Evolutionary conservation across 1,284 basidiomycete genomes (phyloP).

Genomic region (Leccinum subrobustum): DNA sequence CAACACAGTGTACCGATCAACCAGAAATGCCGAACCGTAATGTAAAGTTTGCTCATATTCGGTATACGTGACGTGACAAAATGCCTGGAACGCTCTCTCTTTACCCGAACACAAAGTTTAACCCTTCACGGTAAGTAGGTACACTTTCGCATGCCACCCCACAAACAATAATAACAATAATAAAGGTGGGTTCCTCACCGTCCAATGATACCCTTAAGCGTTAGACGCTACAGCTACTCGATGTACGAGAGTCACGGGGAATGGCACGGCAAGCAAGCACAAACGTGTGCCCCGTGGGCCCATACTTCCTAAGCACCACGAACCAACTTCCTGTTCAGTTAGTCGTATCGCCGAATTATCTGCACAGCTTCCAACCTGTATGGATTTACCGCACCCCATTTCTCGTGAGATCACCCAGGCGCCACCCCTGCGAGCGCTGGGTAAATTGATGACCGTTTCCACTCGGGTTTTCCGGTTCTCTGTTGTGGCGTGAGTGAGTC

Average conservation of each 20-base stretch:
- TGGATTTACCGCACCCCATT: slow-evolving; percentile 19
- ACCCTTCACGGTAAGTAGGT: slow-evolving; percentile 4
- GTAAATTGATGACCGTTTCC: background rate
- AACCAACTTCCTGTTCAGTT: slow-evolving; percentile 9
- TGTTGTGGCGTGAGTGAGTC: background rate
- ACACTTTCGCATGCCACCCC: slow-evolving; percentile 5
- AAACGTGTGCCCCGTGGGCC: slow-evolving; percentile 9
- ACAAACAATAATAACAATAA: background rate
- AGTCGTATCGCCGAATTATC: slow-evolving; percentile 25
- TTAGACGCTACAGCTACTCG: background rate
- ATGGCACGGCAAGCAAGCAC: background rate
- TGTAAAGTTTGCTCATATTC: slow-evolving; percentile 21
- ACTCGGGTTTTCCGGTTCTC: background rate
- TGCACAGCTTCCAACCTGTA: slow-evolving; percentile 10
- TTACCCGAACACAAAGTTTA: slow-evolving; percentile 7
- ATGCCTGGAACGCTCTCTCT: background rate
- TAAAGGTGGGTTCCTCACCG: background rate
- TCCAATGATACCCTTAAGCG: background rate
- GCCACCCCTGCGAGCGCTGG: slow-evolving; percentile 6
- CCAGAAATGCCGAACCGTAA: slow-evolving; percentile 19
- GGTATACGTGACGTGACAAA: slow-evolving; percentile 21
- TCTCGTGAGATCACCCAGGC: slow-evolving; percentile 19
- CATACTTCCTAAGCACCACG: background rate
- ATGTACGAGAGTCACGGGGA: slow-evolving; percentile 4
- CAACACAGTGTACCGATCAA: slow-evolving; percentile 17